These are phyloP conservation scores for Sequoiadendron giganteum DNA, from an alignment of 75 land plant species.

Conservation along the genomic window DNA sequence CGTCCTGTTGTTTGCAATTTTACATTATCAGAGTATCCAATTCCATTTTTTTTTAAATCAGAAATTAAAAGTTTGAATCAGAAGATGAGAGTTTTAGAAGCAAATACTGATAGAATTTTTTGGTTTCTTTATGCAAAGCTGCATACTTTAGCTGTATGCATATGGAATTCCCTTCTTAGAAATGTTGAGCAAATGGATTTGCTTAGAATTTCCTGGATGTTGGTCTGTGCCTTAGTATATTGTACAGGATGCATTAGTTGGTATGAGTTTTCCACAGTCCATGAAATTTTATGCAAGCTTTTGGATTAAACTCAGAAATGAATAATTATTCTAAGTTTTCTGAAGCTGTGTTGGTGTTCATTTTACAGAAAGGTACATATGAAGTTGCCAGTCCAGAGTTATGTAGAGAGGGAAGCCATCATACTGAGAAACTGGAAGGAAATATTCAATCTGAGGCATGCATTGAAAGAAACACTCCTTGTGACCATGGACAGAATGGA, in stretches of 20 bases:
- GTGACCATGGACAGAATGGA: neutral
- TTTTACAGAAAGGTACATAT: conserved; percentile 4
- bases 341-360: neutral
- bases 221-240: neutral
- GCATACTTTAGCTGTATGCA: neutral
- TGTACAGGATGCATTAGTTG: neutral
- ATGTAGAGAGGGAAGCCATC: neutral
- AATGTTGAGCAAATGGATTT: neutral
- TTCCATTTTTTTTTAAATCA: neutral
- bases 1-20: neutral
- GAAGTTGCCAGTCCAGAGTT: neutral
- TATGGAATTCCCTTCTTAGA: neutral
- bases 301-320: no score
- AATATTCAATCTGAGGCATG: neutral
- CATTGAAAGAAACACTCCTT: neutral
- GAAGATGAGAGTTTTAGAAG: neutral
- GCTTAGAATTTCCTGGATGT: neutral
- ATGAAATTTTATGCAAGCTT: no score
- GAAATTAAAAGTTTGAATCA: neutral
- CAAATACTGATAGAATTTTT: neutral
- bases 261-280: no score
- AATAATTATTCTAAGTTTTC: neutral
- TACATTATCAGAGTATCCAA: neutral
- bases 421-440: neutral
- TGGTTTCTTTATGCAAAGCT: neutral